Conservation (phyloP, 352 stramenopile genomes). For the Salisapilia sapeloensis region DNA sequence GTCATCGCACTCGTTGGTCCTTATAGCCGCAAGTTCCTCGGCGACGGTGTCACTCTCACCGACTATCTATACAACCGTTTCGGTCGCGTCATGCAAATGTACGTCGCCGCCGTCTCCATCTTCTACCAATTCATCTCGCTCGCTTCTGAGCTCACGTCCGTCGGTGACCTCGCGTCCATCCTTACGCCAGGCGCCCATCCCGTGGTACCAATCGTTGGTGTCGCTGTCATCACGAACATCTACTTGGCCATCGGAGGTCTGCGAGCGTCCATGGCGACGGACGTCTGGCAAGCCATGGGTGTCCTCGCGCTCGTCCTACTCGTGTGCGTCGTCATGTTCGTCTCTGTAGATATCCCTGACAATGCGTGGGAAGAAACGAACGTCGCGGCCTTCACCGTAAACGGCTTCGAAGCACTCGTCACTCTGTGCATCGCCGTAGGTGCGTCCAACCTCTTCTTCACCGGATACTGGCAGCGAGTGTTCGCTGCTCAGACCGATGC, state of each 20-base stretch:
- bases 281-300: constrained; percentile 54
- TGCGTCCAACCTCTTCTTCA: constrained; percentile 60
- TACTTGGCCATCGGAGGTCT: constrained; percentile 61
- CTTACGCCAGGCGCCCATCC: constrained; percentile 25
- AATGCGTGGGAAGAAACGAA: constrained; percentile 29
- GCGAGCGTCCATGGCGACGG: constrained; percentile 47
- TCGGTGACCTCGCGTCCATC: constrained; percentile 29
- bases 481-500: constrained; percentile 36
- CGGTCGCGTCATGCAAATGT: constrained; percentile 43
- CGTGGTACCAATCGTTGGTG: constrained; percentile 33
- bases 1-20: constrained; percentile 33
- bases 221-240: constrained; percentile 48
- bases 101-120: constrained; percentile 41
- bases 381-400: constrained; percentile 37
- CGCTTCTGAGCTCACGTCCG: constrained; percentile 44
- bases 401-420: constrained; percentile 52
- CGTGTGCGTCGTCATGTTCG: constrained; percentile 44
- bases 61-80: constrained; percentile 48
- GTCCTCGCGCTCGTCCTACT: constrained; percentile 34
- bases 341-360: constrained; percentile 26
- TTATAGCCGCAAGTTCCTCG: constrained; percentile 33
- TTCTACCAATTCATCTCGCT: constrained; percentile 78
- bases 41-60: constrained; percentile 54
- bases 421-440: constrained; percentile 50
- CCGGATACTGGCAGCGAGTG: constrained; percentile 65